Conservation (phyloP, 148 eudicot species). For the Cornus kousa region DNA sequence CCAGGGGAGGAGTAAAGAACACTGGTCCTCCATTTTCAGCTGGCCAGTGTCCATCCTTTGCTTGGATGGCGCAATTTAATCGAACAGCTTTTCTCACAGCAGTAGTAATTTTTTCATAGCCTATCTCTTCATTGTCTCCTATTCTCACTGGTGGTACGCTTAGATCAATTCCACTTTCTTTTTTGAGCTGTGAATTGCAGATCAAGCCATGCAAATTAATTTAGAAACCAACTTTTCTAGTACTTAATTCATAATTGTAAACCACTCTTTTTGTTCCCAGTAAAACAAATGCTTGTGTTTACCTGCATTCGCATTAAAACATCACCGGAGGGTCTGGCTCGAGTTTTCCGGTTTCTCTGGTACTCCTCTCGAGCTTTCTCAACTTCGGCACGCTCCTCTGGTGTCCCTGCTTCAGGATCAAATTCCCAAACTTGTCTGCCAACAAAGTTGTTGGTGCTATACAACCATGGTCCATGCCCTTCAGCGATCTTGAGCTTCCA, state of each 20-base stretch:
- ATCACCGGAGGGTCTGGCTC: background rate
- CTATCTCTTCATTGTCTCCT: slow-evolving; percentile 16
- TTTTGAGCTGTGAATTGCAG: slow-evolving; percentile 10
- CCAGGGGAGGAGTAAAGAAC: background rate
- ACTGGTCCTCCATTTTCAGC: slow-evolving; percentile 7
- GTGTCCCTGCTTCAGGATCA: slow-evolving; percentile 13
- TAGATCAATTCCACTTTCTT: slow-evolving; percentile 18
- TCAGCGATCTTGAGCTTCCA: slow-evolving; percentile 21
- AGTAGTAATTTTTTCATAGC: slow-evolving; percentile 7
- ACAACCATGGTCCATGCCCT: slow-evolving; percentile 19
- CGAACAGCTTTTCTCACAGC: slow-evolving; percentile 7
- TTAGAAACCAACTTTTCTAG: too few relatives aligned
- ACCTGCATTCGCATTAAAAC: slow-evolving; percentile 17
- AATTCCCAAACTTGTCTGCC: slow-evolving; percentile 15
- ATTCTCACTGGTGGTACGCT: slow-evolving; percentile 16
- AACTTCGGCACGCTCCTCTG: slow-evolving; percentile 5
- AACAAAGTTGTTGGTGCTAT: slow-evolving; percentile 15
- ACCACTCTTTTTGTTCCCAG: too few relatives aligned
- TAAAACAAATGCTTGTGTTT: background rate
- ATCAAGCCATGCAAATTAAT: too few relatives aligned
- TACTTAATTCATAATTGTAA: too few relatives aligned
- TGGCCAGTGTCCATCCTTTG: slow-evolving; percentile 9
- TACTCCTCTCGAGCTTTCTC: slow-evolving; percentile 7
- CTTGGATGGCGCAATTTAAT: background rate
- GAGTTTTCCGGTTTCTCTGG: background rate